Base-by-base conservation (phyloP, 495 filamentous ascomycete species). In the Cryomyces antarcticus region DNA sequence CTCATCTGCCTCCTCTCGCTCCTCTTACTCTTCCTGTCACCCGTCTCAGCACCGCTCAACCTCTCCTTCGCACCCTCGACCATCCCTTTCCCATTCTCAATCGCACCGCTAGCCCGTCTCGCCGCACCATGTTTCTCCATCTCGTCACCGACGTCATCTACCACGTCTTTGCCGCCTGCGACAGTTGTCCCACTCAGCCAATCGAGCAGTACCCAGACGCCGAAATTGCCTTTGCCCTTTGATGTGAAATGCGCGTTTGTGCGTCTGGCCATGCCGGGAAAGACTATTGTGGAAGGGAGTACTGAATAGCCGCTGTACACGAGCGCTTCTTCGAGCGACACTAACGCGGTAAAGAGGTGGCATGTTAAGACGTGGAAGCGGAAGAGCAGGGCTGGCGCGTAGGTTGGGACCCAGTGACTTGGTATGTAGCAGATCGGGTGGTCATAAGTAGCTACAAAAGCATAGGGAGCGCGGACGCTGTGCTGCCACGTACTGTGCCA, bases 291-390 rank as follows among this genome's bases (percentile, higher is more conserved):
- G 1, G 65, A 80, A 9, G 84, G 84, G 5, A 88, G 62, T 5
- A 75, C 57, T 9, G 62, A 72, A 60, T 93, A 95, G 12, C 87
- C 86, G 5, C 74, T 83, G 59, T 77, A 78, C 3, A 75, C 64
- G 45, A 86, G 69, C 3, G 74, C 76, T 49, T 93, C 84, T 49
- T 93, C 82, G 3, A 89, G 42, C 0, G 80, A 83, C 38, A 77
- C 62, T 31, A 84, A 37, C 1, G 69, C 62, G 10, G 82, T 57
- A 46, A 82, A 79, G 17, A 86, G 33, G 40, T 85, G 67, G 64
- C 75, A 93, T 1, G 82, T 87, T 41, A 93, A 63, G 39, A 92
- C 65, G 59, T 95, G 87, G 42, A 70, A 75, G 53, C 62, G 77
- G 61, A 72, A 78, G 11, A 67, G 56, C 46, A 65, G 54, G 1